Evolutionary conservation across 176 grass and related monocot species (phyloP).

Genomic region (Alloteropsis semialata): DNA sequence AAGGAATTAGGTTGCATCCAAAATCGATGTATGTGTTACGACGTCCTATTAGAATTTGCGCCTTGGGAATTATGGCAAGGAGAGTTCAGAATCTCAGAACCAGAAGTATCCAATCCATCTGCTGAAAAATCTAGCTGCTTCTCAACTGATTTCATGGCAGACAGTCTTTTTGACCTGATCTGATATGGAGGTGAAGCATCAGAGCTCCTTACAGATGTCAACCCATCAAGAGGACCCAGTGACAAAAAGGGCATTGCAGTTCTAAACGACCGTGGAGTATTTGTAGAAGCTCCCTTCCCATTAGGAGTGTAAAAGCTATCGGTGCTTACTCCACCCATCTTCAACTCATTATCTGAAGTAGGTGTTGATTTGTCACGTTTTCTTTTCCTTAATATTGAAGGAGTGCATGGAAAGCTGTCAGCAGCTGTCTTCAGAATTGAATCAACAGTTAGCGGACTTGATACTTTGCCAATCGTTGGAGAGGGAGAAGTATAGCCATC

Average conservation of each 20-base stretch:
- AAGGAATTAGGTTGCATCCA: constrained; percentile 34
- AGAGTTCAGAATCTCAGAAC: constrained; percentile 40
- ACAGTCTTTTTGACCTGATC: constrained; percentile 74
- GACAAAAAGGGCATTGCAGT: constrained; percentile 41
- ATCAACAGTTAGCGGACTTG: constrained; percentile 52
- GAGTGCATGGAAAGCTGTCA: constrained; percentile 65
- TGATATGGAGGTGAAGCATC: constrained; percentile 80
- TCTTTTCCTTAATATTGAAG: constrained; percentile 89
- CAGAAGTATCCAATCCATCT: constrained; percentile 44
- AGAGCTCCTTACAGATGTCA: constrained; percentile 42
- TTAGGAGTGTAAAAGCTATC: constrained; percentile 50
- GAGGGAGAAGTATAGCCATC: constrained; percentile 39
- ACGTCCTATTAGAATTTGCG: constrained; percentile 33
- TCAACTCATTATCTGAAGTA: constrained; percentile 41
- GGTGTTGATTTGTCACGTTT: constrained; percentile 58
- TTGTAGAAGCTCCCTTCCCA: constrained; percentile 12
- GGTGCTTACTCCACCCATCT: constrained; percentile 31
- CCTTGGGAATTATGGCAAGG: constrained; percentile 36
- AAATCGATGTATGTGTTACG: constrained; percentile 20
- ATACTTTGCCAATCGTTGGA: constrained; percentile 24
- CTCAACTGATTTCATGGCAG: constrained; percentile 62
- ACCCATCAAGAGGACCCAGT: constrained; percentile 44
- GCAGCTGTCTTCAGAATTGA: constrained; percentile 83
- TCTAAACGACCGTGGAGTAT: constrained; percentile 37
- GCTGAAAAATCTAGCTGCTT: constrained; percentile 88